Base-by-base conservation (phyloP, 2,329 filamentous ascomycete genomes). In the Aspergillus chevalieri region DNA sequence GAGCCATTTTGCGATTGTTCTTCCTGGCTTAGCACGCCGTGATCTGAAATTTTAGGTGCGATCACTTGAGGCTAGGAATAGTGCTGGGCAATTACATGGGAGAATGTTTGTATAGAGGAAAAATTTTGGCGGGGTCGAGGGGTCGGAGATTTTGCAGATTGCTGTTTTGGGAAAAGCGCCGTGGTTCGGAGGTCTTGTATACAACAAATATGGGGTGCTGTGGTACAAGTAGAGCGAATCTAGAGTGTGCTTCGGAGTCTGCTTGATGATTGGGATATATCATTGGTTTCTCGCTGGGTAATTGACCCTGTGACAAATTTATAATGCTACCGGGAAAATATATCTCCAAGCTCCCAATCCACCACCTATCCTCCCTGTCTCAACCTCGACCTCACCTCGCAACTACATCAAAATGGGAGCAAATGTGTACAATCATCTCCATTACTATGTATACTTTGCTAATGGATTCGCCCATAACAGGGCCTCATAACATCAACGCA, bases 1-100 rank as follows among this genome's bases (percentile, higher is more conserved):
- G 52, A 60, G 60, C 15, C 50, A 54, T 52, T 49, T 46, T 33
- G 9, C n/a, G 41, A 26, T 38, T 47, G 6, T 36, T 48, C 6
- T 22, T 46, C 30, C 28, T 24, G 24, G 39, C 36, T 17, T 15
- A n/a, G 14, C 4, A 4, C 12, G 34, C 34, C 15, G n/a, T 3
- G 34, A n/a, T 6, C 14, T 6, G 15, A 9, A 3, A 3, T 38
- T 33, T 17, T 17, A 44, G 38, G 8, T 19, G 14, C 6, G 21
- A 28, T n/a, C 3, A 3, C 9, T 28, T 4, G 26, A 28, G 26
- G 26, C 26, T 9, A 10, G 26, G 9, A 28, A 28, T 28, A 28
- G 9, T 30, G 26, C 26, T 4, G 10, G 26, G 26, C 9, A 30
- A 30, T 30, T 30, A 1, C 26, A 30, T 30, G 26, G 26, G 26